Evolutionary conservation across 1,284 basidiomycete species (phyloP).

Genomic region (Sanghuangporus weigelae): DNA sequence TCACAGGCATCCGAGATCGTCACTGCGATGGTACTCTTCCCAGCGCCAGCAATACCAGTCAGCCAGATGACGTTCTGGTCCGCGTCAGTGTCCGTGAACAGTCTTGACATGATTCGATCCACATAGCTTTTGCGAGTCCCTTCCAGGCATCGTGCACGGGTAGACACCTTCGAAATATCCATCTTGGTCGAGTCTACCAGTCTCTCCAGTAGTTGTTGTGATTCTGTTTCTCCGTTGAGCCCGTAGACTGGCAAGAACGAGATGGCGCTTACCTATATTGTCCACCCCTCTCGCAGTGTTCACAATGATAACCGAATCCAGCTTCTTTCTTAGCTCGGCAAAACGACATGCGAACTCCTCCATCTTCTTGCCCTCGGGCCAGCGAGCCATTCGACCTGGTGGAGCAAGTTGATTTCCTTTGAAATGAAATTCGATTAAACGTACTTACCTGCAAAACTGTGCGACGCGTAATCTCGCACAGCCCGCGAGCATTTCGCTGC

Average conservation of each 20-base stretch:
- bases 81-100: neutral
- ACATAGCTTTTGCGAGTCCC: neutral
- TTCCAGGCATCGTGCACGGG: neutral
- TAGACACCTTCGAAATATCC: neutral
- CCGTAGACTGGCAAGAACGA: neutral
- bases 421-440: neutral
- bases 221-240: neutral
- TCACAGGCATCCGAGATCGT: neutral
- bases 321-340: neutral
- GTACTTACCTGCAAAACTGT: neutral
- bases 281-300: neutral
- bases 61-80: neutral
- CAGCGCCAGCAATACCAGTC: neutral
- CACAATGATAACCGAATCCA: neutral
- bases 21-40: neutral
- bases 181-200: no score
- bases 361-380: neutral
- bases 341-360: neutral
- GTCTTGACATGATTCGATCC: neutral
- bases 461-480: neutral
- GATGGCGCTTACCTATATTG: neutral
- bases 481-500: neutral
- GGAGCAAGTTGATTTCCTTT: no score
- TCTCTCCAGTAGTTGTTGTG: no score
- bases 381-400: neutral